phyloP scores from a whole-genome alignment of 2,329 filamentous ascomycete genomes.

The Colletotrichum tropicicola region DNA sequence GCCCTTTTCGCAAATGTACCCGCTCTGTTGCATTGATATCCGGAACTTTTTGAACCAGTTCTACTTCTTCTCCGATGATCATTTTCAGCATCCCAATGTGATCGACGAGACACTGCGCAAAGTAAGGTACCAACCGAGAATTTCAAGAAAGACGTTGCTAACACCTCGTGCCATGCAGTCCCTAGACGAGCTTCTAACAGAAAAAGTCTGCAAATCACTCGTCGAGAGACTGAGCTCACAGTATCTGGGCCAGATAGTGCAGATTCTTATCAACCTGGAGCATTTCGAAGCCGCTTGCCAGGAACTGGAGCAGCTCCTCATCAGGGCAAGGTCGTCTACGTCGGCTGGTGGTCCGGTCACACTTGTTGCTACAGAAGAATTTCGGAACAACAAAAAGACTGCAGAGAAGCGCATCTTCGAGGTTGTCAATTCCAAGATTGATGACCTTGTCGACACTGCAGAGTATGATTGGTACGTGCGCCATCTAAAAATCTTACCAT shows the following conservation, averaged over 20 bases:
- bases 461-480: constrained; percentile 87
- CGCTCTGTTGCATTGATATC: constrained; percentile 97
- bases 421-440: constrained; percentile 97
- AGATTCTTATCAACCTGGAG: constrained; percentile 96
- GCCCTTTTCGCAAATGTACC: constrained; percentile 99
- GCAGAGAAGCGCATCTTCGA: constrained; percentile 99
- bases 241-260: constrained; percentile 96
- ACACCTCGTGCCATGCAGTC: constrained; percentile 60
- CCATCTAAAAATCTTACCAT: not conserved
- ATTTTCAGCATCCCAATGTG: constrained; percentile 88
- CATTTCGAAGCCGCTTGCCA: constrained; percentile 95
- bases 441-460: constrained; percentile 94
- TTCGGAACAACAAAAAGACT: constrained; percentile 90
- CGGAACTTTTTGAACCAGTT: constrained; percentile 98
- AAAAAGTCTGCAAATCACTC: constrained; percentile 90
- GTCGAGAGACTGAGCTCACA: constrained; percentile 90
- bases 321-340: constrained; percentile 83
- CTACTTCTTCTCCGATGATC: constrained; percentile 96
- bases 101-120: constrained; percentile 92
- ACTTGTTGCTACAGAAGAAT: constrained; percentile 85
- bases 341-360: constrained; percentile 83
- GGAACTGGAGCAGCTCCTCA: constrained; percentile 87
- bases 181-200: constrained; percentile 91
- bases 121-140: constrained; percentile 49
- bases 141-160: not conserved